Conservation (phyloP, 805 yeast genomes). For the Priceomyces castillae region DNA sequence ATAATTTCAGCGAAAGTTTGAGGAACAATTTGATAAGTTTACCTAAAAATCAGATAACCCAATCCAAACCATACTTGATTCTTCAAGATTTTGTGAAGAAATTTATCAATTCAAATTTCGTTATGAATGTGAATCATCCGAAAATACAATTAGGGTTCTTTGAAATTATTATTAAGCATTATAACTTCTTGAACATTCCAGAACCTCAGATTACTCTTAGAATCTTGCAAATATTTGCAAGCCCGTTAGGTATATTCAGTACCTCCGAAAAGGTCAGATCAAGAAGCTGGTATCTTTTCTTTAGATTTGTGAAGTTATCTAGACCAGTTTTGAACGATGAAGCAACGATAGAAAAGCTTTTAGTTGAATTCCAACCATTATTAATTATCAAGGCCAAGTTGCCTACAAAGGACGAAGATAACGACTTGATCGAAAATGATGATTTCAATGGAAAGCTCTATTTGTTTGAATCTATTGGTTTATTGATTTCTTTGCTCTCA, state of each 20-base stretch:
- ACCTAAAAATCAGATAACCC: conserved; percentile 61
- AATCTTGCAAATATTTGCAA: conserved; percentile 73
- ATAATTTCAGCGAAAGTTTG: conserved; percentile 74
- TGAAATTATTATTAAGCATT: conserved; percentile 81
- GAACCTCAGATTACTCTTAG: conserved; percentile 53
- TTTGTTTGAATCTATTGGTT: conserved; percentile 82
- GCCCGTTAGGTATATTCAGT: conserved; percentile 80
- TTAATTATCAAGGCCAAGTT: conserved; percentile 61
- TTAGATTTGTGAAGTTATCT: conserved; percentile 74
- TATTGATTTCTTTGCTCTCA: conserved; percentile 54
- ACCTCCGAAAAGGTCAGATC: conserved; percentile 68
- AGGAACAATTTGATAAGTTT: conserved; percentile 73
- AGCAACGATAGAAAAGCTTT: conserved; percentile 48
- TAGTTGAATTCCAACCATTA: conserved; percentile 60
- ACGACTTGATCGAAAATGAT: conserved; percentile 45
- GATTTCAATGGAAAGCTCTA: conserved; percentile 76
- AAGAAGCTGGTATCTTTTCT: conserved; percentile 88
- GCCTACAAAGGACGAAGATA: conserved; percentile 55
- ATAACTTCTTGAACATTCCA: conserved; percentile 50
- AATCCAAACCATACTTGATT: conserved; percentile 61
- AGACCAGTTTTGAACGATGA: conserved; percentile 55
- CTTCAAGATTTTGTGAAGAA: conserved; percentile 61
- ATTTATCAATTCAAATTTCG: conserved; percentile 47
- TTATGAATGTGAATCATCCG: conserved; percentile 63
- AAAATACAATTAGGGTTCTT: conserved; percentile 76